Evolutionary conservation across 352 stramenopile genomes (phyloP).

Genomic region (Phytophthora hibernalis): DNA sequence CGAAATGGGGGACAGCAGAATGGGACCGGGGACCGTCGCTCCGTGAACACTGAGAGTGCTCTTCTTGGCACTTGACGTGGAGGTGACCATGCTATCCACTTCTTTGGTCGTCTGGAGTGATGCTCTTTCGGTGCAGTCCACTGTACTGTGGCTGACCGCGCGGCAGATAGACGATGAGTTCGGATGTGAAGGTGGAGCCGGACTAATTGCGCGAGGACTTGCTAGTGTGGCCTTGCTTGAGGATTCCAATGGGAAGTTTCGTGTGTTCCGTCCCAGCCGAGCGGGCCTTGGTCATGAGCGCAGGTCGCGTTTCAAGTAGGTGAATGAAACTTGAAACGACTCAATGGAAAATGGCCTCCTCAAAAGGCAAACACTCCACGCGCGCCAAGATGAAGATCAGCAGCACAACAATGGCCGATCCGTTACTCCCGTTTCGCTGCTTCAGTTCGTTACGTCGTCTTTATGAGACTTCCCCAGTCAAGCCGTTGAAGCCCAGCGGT

Average conservation of each 20-base stretch:
- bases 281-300: slow-evolving; percentile 26
- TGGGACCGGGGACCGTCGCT: slow-evolving; percentile 20
- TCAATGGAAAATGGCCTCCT: slow-evolving; percentile 17
- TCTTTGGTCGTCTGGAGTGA: slow-evolving; percentile 11
- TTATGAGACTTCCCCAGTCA: slow-evolving; percentile 22
- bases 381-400: slow-evolving; percentile 8
- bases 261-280: slow-evolving; percentile 34
- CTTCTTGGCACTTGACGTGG: slow-evolving; percentile 37
- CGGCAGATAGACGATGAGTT: slow-evolving; percentile 43
- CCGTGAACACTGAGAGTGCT: slow-evolving; percentile 27
- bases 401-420: slow-evolving; percentile 24
- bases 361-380: slow-evolving; percentile 1
- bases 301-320: slow-evolving; percentile 35
- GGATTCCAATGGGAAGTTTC: slow-evolving; percentile 48
- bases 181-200: slow-evolving; percentile 31
- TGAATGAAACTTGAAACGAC: slow-evolving; percentile 42
- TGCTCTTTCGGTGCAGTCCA: slow-evolving; percentile 23
- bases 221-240: slow-evolving; percentile 16
- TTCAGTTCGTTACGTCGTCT: slow-evolving; percentile 37
- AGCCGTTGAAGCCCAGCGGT: slow-evolving; percentile 16
- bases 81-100: slow-evolving; percentile 38
- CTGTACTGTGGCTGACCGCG: slow-evolving; percentile 1
- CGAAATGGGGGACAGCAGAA: slow-evolving; percentile 63
- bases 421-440: slow-evolving; percentile 30
- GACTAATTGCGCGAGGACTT: slow-evolving; percentile 2